phyloP scores from a whole-genome alignment of 2,329 filamentous ascomycete species.

The Sporothrix globosa region DNA sequence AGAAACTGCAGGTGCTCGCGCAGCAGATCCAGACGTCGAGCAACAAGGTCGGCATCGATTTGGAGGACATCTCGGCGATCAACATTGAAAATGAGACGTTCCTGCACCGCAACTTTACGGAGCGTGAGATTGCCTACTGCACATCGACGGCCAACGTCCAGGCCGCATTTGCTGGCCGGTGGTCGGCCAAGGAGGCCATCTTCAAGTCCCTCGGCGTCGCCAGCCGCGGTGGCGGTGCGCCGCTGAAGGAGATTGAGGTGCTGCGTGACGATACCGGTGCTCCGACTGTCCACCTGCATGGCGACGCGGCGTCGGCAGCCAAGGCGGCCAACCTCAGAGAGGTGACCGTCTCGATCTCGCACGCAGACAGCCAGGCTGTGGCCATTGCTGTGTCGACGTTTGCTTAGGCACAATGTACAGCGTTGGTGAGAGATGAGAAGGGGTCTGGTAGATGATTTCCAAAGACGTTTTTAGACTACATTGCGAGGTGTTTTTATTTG shows the following conservation, averaged over 20 bases:
- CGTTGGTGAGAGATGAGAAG: background rate
- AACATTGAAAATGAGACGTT: conserved; percentile 96
- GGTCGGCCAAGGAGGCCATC: conserved; percentile 97
- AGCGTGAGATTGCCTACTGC: conserved; percentile 84
- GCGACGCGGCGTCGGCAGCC: conserved; percentile 81
- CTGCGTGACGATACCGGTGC: conserved; percentile 77
- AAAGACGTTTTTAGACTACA: conserved; percentile 15
- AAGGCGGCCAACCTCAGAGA: conserved; percentile 83
- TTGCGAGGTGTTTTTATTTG: conserved; percentile 27
- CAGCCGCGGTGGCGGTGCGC: conserved; percentile 84
- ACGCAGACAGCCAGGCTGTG: conserved; percentile 91
- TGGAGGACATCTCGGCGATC: conserved; percentile 84
- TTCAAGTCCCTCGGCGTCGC: conserved; percentile 94
- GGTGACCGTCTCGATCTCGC: conserved; percentile 91
- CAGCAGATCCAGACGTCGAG: conserved; percentile 63
- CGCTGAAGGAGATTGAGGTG: conserved; percentile 95
- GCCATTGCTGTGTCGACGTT: conserved; percentile 88
- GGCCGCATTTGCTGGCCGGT: conserved; percentile 90
- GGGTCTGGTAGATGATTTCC: background rate
- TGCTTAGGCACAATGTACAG: conserved; percentile 45
- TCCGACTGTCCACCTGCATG: conserved; percentile 81
- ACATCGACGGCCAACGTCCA: conserved; percentile 66
- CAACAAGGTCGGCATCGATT: conserved; percentile 89
- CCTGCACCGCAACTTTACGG: conserved; percentile 90
- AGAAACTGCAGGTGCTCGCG: conserved; percentile 77